A percentile compares a stretch with the other conserved stretches of the same genome.
Conservation (phyloP, 805 yeast species). For the Candida endomychidarum region DNA sequence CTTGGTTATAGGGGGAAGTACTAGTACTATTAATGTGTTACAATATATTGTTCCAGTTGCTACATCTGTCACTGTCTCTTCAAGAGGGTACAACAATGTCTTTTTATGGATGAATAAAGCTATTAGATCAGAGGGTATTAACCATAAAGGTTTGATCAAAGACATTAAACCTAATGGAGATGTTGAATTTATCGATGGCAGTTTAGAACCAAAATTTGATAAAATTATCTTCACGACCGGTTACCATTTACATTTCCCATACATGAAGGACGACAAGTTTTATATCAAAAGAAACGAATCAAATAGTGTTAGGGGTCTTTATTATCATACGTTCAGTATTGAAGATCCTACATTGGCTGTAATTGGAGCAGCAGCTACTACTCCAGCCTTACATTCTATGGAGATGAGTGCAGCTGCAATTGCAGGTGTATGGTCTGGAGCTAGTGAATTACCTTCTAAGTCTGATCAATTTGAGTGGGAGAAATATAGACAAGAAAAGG, state of each 20-base stretch:
- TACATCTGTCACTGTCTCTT: constrained; percentile 24
- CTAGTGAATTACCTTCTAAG: constrained; percentile 35
- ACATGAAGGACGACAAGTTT: constrained; percentile 23
- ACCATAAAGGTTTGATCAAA: constrained; percentile 27
- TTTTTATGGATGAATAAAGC: constrained; percentile 40
- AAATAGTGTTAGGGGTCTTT: constrained; percentile 36
- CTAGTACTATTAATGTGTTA: constrained; percentile 44
- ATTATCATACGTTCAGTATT: constrained; percentile 37
- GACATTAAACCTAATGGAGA: constrained; percentile 23
- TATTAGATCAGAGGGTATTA: constrained; percentile 32
- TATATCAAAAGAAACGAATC: constrained; percentile 20
- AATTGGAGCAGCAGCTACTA: constrained; percentile 42
- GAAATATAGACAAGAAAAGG: constrained; percentile 19
- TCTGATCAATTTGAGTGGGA: constrained; percentile 42
- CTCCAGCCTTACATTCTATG: constrained; percentile 48
- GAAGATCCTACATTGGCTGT: constrained; percentile 44
- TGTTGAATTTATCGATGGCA: constrained; percentile 28
- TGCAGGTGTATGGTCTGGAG: constrained; percentile 55
- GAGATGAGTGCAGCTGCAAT: constrained; percentile 55
- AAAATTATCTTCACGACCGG: constrained; percentile 51
- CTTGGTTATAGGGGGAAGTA: constrained; percentile 43
- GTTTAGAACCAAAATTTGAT: constrained; percentile 30
- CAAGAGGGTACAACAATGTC: constrained; percentile 27
- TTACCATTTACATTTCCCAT: constrained; percentile 48
- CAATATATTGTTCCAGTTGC: constrained; percentile 38